Conservation (phyloP, 2,329 filamentous ascomycete species). For the Xylariaceae sp. region DNA sequence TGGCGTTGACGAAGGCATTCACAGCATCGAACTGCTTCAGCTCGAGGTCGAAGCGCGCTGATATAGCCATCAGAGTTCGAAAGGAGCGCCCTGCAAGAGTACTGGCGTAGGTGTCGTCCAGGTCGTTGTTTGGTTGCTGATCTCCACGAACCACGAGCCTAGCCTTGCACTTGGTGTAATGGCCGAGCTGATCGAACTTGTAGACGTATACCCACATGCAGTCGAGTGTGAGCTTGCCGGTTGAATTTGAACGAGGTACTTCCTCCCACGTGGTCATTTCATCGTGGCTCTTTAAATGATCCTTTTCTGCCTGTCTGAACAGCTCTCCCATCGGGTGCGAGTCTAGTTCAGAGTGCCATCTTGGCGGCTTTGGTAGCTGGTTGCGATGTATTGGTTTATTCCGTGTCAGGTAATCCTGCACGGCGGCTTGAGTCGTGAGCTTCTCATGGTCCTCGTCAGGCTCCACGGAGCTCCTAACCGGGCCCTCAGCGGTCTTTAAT, state of each 20-base stretch:
- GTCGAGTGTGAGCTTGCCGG: background rate
- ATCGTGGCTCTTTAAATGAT: background rate
- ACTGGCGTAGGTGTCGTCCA: background rate
- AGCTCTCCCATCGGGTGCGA: too few relatives aligned
- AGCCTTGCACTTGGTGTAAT: background rate
- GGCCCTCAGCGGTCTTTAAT: too few relatives aligned
- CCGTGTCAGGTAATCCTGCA: background rate
- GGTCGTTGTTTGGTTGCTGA: background rate
- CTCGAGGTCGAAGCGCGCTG: background rate
- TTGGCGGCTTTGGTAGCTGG: too few relatives aligned
- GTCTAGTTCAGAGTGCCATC: too few relatives aligned
- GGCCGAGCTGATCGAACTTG: constrained; percentile 1
- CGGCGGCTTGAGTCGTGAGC: background rate
- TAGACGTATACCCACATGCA: constrained; percentile 7
- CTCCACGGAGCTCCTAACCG: too few relatives aligned
- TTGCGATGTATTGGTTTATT: too few relatives aligned
- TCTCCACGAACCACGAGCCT: background rate
- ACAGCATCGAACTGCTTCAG: background rate
- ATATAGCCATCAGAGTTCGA: background rate
- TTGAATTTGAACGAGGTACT: background rate
- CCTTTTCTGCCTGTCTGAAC: too few relatives aligned
- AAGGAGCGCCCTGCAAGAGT: background rate
- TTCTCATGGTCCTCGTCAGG: too few relatives aligned
- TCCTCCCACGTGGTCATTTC: background rate
- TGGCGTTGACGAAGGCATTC: background rate